Evolutionary conservation across 495 filamentous ascomycete genomes (phyloP), one percentile per base, ranked within the genome.

Genomic region (Endocarpon pusillum): DNA sequence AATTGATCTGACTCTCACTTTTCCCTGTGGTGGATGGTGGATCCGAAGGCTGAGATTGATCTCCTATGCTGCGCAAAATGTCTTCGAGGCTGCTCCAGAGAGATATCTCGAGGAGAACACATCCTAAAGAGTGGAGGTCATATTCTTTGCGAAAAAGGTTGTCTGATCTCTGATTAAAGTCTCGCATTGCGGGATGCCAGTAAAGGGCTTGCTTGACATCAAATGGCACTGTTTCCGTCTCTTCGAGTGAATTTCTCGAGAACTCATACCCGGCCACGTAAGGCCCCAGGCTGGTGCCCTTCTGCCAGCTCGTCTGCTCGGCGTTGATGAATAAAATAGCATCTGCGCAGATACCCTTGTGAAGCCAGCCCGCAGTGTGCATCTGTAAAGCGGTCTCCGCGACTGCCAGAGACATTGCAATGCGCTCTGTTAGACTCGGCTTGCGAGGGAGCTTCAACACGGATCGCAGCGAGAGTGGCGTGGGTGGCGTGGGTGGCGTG

Each of bases 361-460:
- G 42, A 4, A 44, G 29, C 42, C 42, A 44, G 6, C 41, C 41
- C 3, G 41, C 41, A 3, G 35, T 44, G 24, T 44, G 42, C 20
- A 44, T 32, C 12, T 16, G 32, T 17, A 23, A 20, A 6, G 43
- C 23, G 5, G 41, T 43, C 21, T 44, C 23, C 9, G 41, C 32
- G 12, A 42, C 32, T 4, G 15, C 11, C 3, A 39, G 22, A 11
- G 40, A 29, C 19, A 42, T 28, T 21, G 24, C 15, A 8, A 42
- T 15, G 3, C 39, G 22, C 18, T 30, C 17, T 11, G 39, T 41
- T 3, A 41, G 19, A 27, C 38, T 40, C 3, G 34, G 35, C 3
- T 12, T 22, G 10, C 26, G 8, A 8, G 23, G 23, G 12, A 8
- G 8, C 8, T 25, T 12, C 8, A 25, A 8, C 8, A 25, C 23